Percentiles rank a stretch among this genome's conserved stretches.
Conservation (phyloP, 495 filamentous ascomycete species). For the Massariosphaeria phaeospora region DNA sequence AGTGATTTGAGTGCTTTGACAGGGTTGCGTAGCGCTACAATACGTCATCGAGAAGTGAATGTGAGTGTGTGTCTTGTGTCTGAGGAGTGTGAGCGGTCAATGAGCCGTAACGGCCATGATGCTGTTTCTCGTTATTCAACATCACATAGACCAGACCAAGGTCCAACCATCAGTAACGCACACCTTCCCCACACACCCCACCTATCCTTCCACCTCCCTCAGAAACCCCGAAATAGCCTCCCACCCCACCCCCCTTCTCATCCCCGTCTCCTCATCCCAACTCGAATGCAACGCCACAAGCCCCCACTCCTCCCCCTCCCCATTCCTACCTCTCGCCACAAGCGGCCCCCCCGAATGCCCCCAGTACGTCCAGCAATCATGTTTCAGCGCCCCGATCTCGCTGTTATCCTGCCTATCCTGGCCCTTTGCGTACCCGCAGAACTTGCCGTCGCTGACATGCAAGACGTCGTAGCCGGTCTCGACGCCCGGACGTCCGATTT, state of each 20-base stretch:
- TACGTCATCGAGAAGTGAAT: too few relatives aligned
- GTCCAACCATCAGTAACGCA: background rate
- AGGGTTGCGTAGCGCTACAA: too few relatives aligned
- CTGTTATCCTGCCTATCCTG: constrained; percentile 45
- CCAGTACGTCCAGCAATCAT: constrained; percentile 55
- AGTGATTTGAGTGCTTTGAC: too few relatives aligned
- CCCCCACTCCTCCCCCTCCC: constrained; percentile 24
- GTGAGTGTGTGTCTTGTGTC: too few relatives aligned
- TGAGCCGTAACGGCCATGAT: too few relatives aligned
- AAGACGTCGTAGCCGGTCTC: constrained; percentile 45
- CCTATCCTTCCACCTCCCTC: background rate
- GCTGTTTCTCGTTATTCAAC: too few relatives aligned
- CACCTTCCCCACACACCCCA: background rate
- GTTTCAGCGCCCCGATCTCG: constrained; percentile 48
- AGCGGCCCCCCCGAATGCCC: constrained; percentile 49
- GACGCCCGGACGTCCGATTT: constrained; percentile 28
- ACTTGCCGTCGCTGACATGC: constrained; percentile 41
- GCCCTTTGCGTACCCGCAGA: constrained; percentile 39
- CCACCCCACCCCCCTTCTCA: constrained; percentile 45
- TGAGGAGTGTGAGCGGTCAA: too few relatives aligned
- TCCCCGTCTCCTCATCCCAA: constrained; percentile 47
- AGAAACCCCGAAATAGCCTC: constrained; percentile 39
- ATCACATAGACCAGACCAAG: background rate
- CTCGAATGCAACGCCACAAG: constrained; percentile 47
- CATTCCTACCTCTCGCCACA: constrained; percentile 24